phyloP scores from a whole-genome alignment of 176 grass and related monocot genomes.

The Lolium multiflorum region DNA sequence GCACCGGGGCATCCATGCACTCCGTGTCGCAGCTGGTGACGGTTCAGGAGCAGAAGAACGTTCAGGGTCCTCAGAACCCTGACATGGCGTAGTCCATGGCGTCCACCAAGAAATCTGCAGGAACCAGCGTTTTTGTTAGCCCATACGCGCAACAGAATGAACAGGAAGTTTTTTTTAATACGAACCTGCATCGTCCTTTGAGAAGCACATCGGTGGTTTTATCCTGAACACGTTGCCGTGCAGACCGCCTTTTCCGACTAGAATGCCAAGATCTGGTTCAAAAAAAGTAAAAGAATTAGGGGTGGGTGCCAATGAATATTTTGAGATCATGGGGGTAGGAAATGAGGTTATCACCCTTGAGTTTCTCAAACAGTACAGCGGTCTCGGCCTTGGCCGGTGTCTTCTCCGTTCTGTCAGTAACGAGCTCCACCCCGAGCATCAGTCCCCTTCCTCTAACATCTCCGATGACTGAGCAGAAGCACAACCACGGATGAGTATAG shows the following conservation, averaged over 20 bases:
- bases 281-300: neutral
- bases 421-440: conserved; percentile 96
- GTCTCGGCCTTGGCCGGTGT: conserved; percentile 91
- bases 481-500: neutral
- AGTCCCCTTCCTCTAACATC: conserved; percentile 96
- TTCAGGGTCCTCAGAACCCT: conserved; percentile 52
- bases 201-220: conserved; percentile 99
- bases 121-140: conserved; percentile 1
- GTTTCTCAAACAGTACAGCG: conserved; percentile 81
- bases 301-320: neutral
- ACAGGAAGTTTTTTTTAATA: neutral
- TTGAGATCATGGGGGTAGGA: neutral
- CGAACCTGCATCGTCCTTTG: conserved; percentile 84
- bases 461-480: conserved; percentile 76
- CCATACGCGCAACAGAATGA: neutral
- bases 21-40: neutral
- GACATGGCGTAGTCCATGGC: conserved; percentile 88
- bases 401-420: conserved; percentile 83
- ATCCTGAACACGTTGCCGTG: conserved; percentile 95
- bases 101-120: conserved; percentile 84
- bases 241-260: conserved; percentile 88
- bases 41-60: neutral
- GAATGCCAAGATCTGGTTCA: conserved; percentile 74
- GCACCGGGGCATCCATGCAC: neutral
- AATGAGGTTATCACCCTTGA: conserved; percentile 60